A percentile compares a stretch with the other conserved stretches of the same genome.
Evolutionary conservation across 2,329 filamentous ascomycete genomes (phyloP).

Genomic region (Nectriaceae sp.): DNA sequence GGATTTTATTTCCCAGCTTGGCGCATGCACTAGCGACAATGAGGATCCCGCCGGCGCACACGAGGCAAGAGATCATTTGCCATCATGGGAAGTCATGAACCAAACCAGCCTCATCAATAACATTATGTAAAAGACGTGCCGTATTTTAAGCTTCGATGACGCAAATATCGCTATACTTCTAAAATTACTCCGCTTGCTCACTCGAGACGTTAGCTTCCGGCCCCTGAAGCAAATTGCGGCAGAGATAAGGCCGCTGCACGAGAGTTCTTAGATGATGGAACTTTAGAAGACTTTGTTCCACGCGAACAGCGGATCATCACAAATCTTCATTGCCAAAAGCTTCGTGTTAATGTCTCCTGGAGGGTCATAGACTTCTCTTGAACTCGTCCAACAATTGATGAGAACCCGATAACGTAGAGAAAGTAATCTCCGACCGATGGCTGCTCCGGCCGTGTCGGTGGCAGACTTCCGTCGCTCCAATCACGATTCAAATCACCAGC

Average conservation of each 20-base stretch:
- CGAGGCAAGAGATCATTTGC: conserved; percentile 45
- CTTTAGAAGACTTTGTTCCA: conserved; percentile 38
- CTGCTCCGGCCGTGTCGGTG: not conserved
- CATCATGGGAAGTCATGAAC: conserved; percentile 45
- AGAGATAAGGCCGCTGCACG: conserved; percentile 39
- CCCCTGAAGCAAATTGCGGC: conserved; percentile 16
- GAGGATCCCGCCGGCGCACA: conserved; percentile 42
- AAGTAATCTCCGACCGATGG: conserved; percentile 35
- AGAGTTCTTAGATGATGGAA: conserved; percentile 41
- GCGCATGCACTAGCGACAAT: conserved; percentile 24
- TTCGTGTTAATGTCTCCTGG: conserved; percentile 16
- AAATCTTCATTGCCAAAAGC: conserved; percentile 22
- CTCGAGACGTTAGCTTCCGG: no score
- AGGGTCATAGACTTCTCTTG: conserved; percentile 22
- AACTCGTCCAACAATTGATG: conserved; percentile 35
- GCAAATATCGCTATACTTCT: no score
- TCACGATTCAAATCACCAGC: conserved; percentile 20
- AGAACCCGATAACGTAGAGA: conserved; percentile 35
- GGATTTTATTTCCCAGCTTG: conserved; percentile 6
- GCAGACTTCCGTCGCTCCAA: conserved; percentile 6
- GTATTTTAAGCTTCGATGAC: conserved; percentile 36
- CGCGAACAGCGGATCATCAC: conserved; percentile 32
- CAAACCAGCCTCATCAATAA: conserved; percentile 35
- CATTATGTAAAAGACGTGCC: conserved; percentile 37
- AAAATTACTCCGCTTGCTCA: no score